Evolutionary conservation across 306 rosid species (phyloP), one percentile per base, ranked within the genome.

Genomic region (Psophocarpus tetragonolobus): DNA sequence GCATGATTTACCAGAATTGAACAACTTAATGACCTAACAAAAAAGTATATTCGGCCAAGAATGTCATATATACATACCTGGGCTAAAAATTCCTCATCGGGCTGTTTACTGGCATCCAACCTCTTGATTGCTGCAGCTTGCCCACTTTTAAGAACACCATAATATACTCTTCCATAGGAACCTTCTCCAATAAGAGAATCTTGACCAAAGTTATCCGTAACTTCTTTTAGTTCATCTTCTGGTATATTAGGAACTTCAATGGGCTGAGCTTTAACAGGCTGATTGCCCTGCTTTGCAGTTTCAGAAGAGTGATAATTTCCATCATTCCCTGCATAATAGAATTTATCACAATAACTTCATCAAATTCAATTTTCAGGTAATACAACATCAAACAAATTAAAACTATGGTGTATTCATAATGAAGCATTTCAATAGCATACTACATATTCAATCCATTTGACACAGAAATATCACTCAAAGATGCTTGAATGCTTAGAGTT

Each of bases 181-280:
- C 98, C 98, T 87, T 94, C 98, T 80, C 98, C 98, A 80, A 94
- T 90, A 85, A 94, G 78, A 82, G 94, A 74, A 77, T 75, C 84
- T 73, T 92, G 82, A 68, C 93, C 93, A 84, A 87, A 94, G 80
- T 79, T 81, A 24, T 90, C 93, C 0, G 98, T 92, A 53, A 92
- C 73, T 70, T 92, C 96, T 87, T 89, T 92, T 29, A 90, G 90
- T 81, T 94, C 98, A 45, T 90, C 94, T 15, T 77, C 88, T 4
- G 82, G 76, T 81, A 92, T 39, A 30, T 84, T 87, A 29, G 97
- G 97, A 82, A 92, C 98, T 84, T 92, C 96, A 78, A 92, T 90
- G 27, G 98, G 97, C 84, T 68, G 97, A 26, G 79, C 83, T 88
- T 86, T 92, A 77, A 90, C 93, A 3, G 88, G 50, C 82, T 84